These are phyloP conservation scores for Arachnopeziza araneosa DNA, from an alignment of 2,329 filamentous ascomycete genomes.

Conservation along the genomic window DNA sequence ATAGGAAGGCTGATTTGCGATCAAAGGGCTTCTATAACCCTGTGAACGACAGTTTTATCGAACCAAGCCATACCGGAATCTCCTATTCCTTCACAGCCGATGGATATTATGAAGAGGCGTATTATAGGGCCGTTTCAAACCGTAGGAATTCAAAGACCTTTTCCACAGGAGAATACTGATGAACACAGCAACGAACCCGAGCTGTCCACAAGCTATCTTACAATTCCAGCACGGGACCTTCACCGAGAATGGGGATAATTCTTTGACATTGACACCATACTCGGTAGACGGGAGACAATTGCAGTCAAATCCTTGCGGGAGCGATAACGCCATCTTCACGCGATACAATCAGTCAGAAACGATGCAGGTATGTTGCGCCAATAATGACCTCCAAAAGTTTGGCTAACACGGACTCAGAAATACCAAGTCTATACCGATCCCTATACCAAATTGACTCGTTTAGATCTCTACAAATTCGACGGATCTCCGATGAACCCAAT, in stretches of 20 bases:
- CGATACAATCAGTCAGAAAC: slow-evolving; percentile 61
- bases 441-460: slow-evolving; percentile 56
- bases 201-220: slow-evolving; percentile 59
- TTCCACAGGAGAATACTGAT: slow-evolving; percentile 5
- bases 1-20: slow-evolving; percentile 10
- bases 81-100: slow-evolving; percentile 69
- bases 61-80: slow-evolving; percentile 61
- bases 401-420: slow-evolving; percentile 24
- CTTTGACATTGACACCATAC: slow-evolving; percentile 54
- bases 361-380: slow-evolving; percentile 45
- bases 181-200: slow-evolving; percentile 47
- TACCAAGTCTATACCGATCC: slow-evolving; percentile 44
- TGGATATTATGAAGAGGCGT: slow-evolving; percentile 63
- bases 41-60: slow-evolving; percentile 57
- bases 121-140: slow-evolving; percentile 64
- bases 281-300: slow-evolving; percentile 63
- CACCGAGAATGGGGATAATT: slow-evolving; percentile 49
- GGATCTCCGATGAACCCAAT: slow-evolving; percentile 62
- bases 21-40: slow-evolving; percentile 64
- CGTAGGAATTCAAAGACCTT: slow-evolving; percentile 37
- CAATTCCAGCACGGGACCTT: slow-evolving; percentile 70
- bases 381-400: background rate
- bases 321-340: slow-evolving; percentile 49
- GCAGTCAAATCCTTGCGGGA: slow-evolving; percentile 57
- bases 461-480: slow-evolving; percentile 60